Evolutionary conservation across 2,329 filamentous ascomycete species (phyloP), one percentile per base, ranked within the genome.

Genomic region (Pyrenochaeta sp.): DNA sequence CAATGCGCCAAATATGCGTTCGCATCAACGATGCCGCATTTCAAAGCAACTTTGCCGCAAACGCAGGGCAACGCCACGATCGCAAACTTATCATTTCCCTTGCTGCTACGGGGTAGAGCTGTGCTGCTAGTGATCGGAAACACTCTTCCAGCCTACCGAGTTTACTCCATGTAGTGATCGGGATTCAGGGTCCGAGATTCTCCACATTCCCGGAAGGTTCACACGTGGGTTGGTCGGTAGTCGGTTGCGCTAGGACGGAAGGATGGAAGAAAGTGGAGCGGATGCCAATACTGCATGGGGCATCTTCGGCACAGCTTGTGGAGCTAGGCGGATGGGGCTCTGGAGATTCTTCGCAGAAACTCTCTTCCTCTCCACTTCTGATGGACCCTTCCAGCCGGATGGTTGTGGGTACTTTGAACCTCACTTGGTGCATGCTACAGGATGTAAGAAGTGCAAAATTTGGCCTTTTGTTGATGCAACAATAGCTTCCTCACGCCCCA

Each of bases 21-120:
- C 39, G 50, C 50, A 32, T 52, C 27, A 25, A 52, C 32, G n/a
- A 7, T 40, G 34, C 32, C 2, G 12, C 22, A 28, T 24, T 22
- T 39, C 42, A 25, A 53, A 48, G 43, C 36, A 53, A 48, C 43
- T 47, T 42, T 42, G 36, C 48, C 48, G 48, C 48, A 34, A 15
- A 36, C 12, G 32, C 32, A 36, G 32, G 32, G 32, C 32, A 36
- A 36, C 2, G 15, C 22, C 7, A 27, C 40, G 19, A 3, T 43
- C 13, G 40, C 40, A 43, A n/a, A 5, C 9, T 25, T 19, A 2
- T 13, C 2, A 3, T 43, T 8, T 36, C 32, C 39, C 39, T 22
- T 22, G n/a, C 15, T 22, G 22, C 39, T 4, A 19, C 19, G 9
- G 28, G 5, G 28, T 2, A 30, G 28, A 8, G 13, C 6, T 42